Conservation (phyloP, 2,329 filamentous ascomycete species). For the Penicillium paneum region DNA sequence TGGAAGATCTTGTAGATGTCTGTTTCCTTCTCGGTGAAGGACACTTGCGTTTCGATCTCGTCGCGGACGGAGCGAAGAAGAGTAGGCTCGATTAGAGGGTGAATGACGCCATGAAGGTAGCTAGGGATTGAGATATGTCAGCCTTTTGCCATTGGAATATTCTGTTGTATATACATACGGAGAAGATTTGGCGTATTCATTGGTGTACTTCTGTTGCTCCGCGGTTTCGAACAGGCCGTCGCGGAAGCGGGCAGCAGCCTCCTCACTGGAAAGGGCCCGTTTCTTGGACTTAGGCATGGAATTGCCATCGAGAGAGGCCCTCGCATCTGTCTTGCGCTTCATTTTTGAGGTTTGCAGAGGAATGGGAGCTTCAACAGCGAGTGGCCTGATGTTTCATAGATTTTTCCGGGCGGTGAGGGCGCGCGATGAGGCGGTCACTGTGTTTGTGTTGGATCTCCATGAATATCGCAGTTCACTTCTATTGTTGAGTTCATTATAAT, state of each 20-base stretch:
- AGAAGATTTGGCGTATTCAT: constrained; percentile 41
- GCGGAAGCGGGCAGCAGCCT: constrained; percentile 42
- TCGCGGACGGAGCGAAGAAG: constrained; percentile 81
- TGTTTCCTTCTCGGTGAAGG: constrained; percentile 97
- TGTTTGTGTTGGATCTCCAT: not conserved
- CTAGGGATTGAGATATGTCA: constrained; percentile 31
- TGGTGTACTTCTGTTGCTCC: constrained; percentile 43
- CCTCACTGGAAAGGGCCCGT: constrained; percentile 38
- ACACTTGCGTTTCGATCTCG: constrained; percentile 86
- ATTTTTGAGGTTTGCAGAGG: constrained; percentile 25
- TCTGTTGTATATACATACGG: constrained; percentile 35
- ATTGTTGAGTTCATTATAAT: not conserved
- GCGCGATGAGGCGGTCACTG: constrained; percentile 3
- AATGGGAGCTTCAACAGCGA: not conserved
- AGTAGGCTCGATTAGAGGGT: constrained; percentile 70
- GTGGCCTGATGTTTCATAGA: constrained; percentile 19
- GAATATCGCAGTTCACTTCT: not conserved
- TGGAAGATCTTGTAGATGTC: constrained; percentile 99
- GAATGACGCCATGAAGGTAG: constrained; percentile 92
- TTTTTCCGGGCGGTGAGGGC: constrained; percentile 19
- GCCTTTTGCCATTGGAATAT: not conserved
- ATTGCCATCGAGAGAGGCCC: constrained; percentile 30
- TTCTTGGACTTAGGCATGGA: constrained; percentile 39
- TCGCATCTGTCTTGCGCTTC: constrained; percentile 45
- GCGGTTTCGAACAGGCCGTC: constrained; percentile 43